Percentiles rank a stretch among this genome's conserved stretches.
Conservation (phyloP, 805 yeast genomes). For the Priceomyces castillae region DNA sequence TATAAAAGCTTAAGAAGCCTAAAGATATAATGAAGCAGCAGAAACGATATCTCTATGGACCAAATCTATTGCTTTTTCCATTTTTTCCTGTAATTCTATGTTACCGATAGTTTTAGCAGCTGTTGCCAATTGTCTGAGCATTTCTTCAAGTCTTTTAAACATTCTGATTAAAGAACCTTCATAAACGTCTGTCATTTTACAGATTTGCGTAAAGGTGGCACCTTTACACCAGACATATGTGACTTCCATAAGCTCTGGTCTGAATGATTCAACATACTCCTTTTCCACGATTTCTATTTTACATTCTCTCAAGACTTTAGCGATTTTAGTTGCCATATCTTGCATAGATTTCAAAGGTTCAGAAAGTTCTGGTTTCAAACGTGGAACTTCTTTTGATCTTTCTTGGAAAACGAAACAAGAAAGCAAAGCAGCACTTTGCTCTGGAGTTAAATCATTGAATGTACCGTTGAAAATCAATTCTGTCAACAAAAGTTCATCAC, state of each 20-base stretch:
- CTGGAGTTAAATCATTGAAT: constrained; percentile 82
- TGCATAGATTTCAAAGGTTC: constrained; percentile 87
- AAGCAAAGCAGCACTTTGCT: constrained; percentile 86
- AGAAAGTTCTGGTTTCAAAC: constrained; percentile 83
- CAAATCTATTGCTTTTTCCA: constrained; percentile 80
- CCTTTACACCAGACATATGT: constrained; percentile 97
- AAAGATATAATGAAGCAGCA: constrained; percentile 87
- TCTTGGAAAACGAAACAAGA: constrained; percentile 98
- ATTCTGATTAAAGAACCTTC: constrained; percentile 95
- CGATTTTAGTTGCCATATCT: constrained; percentile 88
- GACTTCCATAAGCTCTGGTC: constrained; percentile 95
- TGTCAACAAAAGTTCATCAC: constrained; percentile 80
- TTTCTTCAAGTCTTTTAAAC: constrained; percentile 91
- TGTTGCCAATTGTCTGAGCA: constrained; percentile 81
- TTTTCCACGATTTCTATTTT: constrained; percentile 87
- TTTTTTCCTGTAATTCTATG: constrained; percentile 76
- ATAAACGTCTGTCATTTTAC: constrained; percentile 98
- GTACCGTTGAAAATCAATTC: constrained; percentile 95
- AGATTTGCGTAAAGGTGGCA: constrained; percentile 91
- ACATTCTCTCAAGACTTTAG: constrained; percentile 84
- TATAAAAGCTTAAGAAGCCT: constrained; percentile 11
- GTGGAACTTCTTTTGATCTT: constrained; percentile 82
- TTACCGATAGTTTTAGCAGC: constrained; percentile 97
- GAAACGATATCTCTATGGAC: constrained; percentile 95
- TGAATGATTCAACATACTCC: constrained; percentile 87